Evolutionary conservation across 768 basidiomycete species (phyloP).

Genomic region (Pleurotus pulmonarius): DNA sequence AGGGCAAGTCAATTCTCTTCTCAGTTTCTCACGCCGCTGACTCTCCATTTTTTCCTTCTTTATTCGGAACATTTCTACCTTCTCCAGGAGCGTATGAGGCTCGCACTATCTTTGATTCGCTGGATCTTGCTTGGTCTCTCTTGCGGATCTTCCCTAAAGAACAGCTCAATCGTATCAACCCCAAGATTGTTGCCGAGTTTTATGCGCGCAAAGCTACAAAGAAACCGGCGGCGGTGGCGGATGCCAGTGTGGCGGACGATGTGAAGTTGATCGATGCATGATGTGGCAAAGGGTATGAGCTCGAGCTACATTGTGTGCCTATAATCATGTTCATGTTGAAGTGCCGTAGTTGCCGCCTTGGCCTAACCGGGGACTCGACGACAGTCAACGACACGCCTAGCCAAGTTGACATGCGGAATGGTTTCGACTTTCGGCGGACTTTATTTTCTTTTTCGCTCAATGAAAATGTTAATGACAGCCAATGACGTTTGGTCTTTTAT

Average conservation of each 20-base stretch:
- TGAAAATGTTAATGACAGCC: not conserved
- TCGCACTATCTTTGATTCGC: slow-evolving; percentile 92
- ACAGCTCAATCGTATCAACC: slow-evolving; percentile 95
- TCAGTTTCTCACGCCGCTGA: slow-evolving; percentile 6
- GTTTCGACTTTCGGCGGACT: slow-evolving; percentile 6
- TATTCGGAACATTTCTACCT: not conserved
- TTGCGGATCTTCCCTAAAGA: slow-evolving; percentile 99
- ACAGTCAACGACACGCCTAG: not conserved
- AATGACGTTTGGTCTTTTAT: slow-evolving; percentile 2
- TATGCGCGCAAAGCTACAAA: slow-evolving; percentile 80
- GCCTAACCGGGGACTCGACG: not conserved
- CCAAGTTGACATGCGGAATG: slow-evolving; percentile 1
- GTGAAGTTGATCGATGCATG: slow-evolving; percentile 65
- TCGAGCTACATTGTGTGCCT: not conserved
- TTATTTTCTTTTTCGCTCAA: slow-evolving; percentile 2
- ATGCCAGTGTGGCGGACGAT: slow-evolving; percentile 39
- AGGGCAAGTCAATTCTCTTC: slow-evolving; percentile 56
- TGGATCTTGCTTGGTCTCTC: slow-evolving; percentile 95
- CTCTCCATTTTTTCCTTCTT: not conserved
- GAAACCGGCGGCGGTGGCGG: slow-evolving; percentile 49
- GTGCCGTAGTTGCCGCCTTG: not conserved
- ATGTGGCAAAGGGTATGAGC: slow-evolving; percentile 20
- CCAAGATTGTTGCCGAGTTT: slow-evolving; percentile 93
- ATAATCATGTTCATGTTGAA: not conserved
- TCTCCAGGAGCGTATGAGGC: slow-evolving; percentile 85